phyloP scores from a whole-genome alignment of 208 protist genomes.

The Jaenimonas drosophilae region DNA sequence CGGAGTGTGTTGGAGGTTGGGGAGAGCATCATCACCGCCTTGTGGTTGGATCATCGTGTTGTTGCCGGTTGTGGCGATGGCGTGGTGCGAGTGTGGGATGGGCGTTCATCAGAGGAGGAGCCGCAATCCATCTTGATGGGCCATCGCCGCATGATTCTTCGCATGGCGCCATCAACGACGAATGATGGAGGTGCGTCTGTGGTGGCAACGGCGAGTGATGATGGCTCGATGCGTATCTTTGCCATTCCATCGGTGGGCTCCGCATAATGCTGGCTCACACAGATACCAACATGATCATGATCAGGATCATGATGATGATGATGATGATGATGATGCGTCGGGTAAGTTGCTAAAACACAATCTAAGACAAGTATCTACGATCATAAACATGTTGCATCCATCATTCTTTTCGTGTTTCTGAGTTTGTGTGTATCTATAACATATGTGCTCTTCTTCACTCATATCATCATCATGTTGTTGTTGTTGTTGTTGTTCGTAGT shows the following conservation, averaged over 20 bases:
- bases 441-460: too few relatives aligned
- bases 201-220: constrained; percentile 57
- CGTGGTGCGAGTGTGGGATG: constrained; percentile 74
- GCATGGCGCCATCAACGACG: constrained; percentile 12
- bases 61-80: constrained; percentile 78
- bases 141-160: constrained; percentile 75
- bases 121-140: constrained; percentile 46
- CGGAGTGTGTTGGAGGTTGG: constrained; percentile 45
- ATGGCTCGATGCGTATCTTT: constrained; percentile 61
- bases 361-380: too few relatives aligned
- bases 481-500: too few relatives aligned
- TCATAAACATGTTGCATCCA: too few relatives aligned
- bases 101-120: constrained; percentile 35
- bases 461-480: too few relatives aligned
- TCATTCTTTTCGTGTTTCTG: too few relatives aligned
- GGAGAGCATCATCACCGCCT: constrained; percentile 70
- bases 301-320: too few relatives aligned
- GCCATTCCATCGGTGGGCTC: neutral
- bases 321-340: too few relatives aligned
- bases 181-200: constrained; percentile 1
- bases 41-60: constrained; percentile 48
- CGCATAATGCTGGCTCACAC: too few relatives aligned
- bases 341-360: too few relatives aligned
- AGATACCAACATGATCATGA: too few relatives aligned
- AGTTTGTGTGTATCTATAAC: too few relatives aligned